phyloP scores from a whole-genome alignment of 768 basidiomycete species.

The Gautieria morchelliformis region DNA sequence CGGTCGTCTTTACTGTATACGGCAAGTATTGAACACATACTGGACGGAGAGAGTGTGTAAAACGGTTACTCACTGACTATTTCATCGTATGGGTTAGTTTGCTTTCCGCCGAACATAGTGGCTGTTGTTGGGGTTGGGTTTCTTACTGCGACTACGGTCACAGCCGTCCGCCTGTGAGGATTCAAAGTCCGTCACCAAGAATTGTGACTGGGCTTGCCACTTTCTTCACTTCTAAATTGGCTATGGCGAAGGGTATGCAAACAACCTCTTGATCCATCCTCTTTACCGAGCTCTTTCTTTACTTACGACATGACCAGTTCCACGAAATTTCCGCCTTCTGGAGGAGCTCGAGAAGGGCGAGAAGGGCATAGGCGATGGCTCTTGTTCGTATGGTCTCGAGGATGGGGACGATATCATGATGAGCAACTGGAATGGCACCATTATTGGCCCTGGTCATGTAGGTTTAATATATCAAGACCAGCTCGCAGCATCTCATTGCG shows the following conservation, averaged over 20 bases:
- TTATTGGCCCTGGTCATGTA: slow-evolving; percentile 97
- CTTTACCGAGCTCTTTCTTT: neutral
- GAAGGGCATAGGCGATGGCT: slow-evolving; percentile 98
- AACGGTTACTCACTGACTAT: slow-evolving; percentile 62
- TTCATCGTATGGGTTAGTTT: slow-evolving; percentile 79
- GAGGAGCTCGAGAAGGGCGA: slow-evolving; percentile 99
- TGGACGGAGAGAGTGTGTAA: neutral
- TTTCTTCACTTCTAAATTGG: neutral
- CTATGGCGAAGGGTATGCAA: slow-evolving; percentile 26
- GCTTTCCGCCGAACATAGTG: slow-evolving; percentile 62
- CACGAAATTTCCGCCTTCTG: slow-evolving; percentile 90
- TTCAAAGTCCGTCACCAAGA: neutral
- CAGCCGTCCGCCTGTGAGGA: neutral
- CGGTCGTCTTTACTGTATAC: slow-evolving; percentile 80
- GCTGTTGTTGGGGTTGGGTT: neutral
- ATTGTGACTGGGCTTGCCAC: neutral
- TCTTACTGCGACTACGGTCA: neutral
- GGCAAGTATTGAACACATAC: neutral
- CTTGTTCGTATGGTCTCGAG: slow-evolving; percentile 93
- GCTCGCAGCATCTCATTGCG: slow-evolving; percentile 6
- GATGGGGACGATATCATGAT: slow-evolving; percentile 95
- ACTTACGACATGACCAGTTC: slow-evolving; percentile 43
- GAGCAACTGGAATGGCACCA: slow-evolving; percentile 98
- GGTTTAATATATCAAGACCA: slow-evolving; percentile 21
- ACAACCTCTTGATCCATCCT: neutral